Evolutionary conservation across 768 basidiomycete genomes (phyloP).

Genomic region (Agaricus subrufescens): DNA sequence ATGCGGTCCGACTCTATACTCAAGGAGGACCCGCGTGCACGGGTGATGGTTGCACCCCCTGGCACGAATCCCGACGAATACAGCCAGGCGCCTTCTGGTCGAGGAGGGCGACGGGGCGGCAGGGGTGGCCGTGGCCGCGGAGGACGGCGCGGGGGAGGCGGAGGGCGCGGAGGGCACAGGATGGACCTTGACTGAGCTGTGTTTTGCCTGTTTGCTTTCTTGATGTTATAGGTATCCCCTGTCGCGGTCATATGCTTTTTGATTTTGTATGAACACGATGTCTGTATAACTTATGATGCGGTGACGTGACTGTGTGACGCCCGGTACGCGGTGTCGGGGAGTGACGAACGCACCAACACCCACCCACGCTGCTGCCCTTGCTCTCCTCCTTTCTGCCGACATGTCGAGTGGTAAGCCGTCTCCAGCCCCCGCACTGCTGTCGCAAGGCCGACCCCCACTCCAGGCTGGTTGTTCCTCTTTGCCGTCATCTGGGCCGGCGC

Average conservation of each 20-base stretch:
- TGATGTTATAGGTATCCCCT: conserved; percentile 9
- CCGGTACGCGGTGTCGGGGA: not conserved
- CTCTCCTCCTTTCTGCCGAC: not conserved
- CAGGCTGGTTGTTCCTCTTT: conserved; percentile 96
- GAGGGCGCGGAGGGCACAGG: conserved; percentile 30
- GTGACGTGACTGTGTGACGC: conserved; percentile 2
- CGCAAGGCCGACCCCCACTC: not conserved
- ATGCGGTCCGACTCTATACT: conserved; percentile 80
- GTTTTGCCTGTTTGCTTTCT: conserved; percentile 6
- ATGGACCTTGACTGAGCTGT: conserved; percentile 51
- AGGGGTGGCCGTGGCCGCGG: conserved; percentile 27
- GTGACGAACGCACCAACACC: too few relatives aligned
- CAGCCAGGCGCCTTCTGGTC: conserved; percentile 24
- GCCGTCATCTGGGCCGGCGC: conserved; percentile 90
- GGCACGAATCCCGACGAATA: conserved; percentile 54
- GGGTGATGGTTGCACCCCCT: conserved; percentile 64
- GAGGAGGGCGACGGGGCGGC: conserved; percentile 26
- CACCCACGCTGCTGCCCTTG: too few relatives aligned
- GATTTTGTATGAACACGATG: not conserved
- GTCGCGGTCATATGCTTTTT: not conserved
- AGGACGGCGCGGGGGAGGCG: conserved; percentile 30
- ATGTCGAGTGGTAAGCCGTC: conserved; percentile 5
- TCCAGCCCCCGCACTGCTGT: too few relatives aligned
- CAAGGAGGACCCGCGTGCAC: conserved; percentile 57
- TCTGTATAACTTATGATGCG: conserved; percentile 2